Evolutionary conservation across 148 eudicot species (phyloP), one percentile per base, ranked within the genome.

Genomic region (Persicaria tinctoria): DNA sequence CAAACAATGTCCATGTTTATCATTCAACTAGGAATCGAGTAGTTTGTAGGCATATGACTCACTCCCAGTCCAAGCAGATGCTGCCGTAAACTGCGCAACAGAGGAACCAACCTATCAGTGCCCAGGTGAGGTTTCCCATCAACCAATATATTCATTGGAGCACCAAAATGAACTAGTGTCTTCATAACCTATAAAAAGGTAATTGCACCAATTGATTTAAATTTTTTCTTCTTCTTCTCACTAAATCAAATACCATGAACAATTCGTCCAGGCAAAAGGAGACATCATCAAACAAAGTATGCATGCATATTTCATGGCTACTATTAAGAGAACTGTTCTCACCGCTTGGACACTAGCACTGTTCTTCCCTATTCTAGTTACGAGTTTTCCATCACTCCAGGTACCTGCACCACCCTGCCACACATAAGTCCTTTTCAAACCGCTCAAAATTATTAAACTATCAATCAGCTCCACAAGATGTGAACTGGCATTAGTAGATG

Each of bases 331-430:
- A 82, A 82, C 57, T 46, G 75, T 75, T 73, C 93, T 89, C 82
- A 96, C 97, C 76, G 91, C 88, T 74, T 86, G 78, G 81, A 96
- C 99, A 80, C 94, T 83, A 49, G 80, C 78, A 85, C 96, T 90
- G 78, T 92, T 96, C 86, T 89, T 88, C 76, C 99, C 99, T 79
- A 92, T 96, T 85, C 99, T 89, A 70, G 99, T 96, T 54, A 96
- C 99, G 45, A 96, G 89, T 80, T 96, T 96, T 41, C 99, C 99
- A 70, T 96, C 99, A 82, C 99, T 96, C 99, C 99, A 96, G 74
- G 99, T 96, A 90, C 99, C 99, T 96, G 99, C 99, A 96, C 99
- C 99, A 89, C 99, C 99, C 99, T 96, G 99, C 91, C 87, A 92
- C 78, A 75, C 88, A 83, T 96, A 92, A 96, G 97, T 92, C 87